A percentile compares a stretch with the other conserved stretches of the same genome.
Conservation (phyloP, 176 grass and related monocot species). For the Rhynchospora breviuscula region DNA sequence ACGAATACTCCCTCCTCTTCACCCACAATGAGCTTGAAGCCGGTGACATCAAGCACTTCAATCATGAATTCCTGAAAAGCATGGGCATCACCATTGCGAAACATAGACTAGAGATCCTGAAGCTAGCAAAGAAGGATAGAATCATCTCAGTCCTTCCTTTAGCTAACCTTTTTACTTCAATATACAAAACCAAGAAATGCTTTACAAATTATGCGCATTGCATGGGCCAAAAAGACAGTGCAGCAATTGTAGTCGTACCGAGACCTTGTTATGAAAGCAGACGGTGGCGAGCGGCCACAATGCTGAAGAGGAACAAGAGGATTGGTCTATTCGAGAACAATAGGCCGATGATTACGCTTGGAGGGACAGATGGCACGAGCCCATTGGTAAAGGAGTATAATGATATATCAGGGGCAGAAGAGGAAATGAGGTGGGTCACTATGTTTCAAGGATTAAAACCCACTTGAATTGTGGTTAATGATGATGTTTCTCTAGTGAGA, state of each 20-base stretch:
- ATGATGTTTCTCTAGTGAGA: slow-evolving; percentile 16
- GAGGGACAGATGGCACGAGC: neutral
- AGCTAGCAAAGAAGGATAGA: slow-evolving; percentile 19
- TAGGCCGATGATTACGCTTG: neutral
- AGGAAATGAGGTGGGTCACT: slow-evolving; percentile 65
- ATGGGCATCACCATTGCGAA: slow-evolving; percentile 88
- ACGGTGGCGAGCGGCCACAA: neutral
- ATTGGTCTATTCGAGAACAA: slow-evolving; percentile 15
- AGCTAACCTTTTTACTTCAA: slow-evolving; percentile 34
- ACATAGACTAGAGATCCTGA: slow-evolving; percentile 59
- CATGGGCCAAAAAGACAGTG: neutral
- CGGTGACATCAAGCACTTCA: slow-evolving; percentile 54
- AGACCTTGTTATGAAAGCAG: slow-evolving; percentile 3
- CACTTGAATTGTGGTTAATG: slow-evolving; percentile 29
- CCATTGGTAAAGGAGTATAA: neutral
- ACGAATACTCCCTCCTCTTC: slow-evolving; percentile 62
- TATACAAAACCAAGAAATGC: slow-evolving; percentile 34
- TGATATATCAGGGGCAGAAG: neutral
- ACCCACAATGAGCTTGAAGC: slow-evolving; percentile 60
- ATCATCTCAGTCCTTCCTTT: slow-evolving; percentile 31
- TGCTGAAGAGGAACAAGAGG: slow-evolving; percentile 37
- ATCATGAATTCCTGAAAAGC: slow-evolving; percentile 69
- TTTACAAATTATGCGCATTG: slow-evolving; percentile 28
- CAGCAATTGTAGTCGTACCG: slow-evolving; percentile 21
- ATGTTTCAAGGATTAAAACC: slow-evolving; percentile 93